Conservation (phyloP, 176 grass and related monocot species). For the Oryza australiensis region DNA sequence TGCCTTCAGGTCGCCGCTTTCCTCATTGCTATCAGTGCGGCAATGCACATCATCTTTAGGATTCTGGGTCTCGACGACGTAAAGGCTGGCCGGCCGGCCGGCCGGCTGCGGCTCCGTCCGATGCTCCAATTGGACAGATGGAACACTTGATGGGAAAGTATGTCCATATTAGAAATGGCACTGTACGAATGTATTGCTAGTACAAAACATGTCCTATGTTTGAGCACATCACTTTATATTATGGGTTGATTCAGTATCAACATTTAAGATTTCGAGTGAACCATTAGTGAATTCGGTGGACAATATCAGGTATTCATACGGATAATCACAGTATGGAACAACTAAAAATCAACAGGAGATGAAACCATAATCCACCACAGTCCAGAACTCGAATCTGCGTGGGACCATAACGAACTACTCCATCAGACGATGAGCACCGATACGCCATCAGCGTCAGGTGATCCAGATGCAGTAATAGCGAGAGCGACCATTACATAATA, state of each 20-base stretch:
- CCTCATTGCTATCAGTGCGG: neutral
- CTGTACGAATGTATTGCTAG: slow-evolving; percentile 10
- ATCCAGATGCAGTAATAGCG: neutral
- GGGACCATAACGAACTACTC: neutral
- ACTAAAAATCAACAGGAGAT: neutral
- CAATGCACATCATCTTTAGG: neutral
- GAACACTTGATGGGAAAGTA: neutral
- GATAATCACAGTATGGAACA: neutral
- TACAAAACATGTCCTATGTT: neutral
- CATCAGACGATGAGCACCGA: neutral
- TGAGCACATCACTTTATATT: neutral
- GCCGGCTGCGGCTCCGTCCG: neutral
- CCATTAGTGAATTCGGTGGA: neutral
- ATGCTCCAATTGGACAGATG: neutral
- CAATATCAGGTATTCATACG: neutral
- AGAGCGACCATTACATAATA: neutral
- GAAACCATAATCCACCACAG: neutral
- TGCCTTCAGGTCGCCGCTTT: neutral
- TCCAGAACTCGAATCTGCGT: neutral
- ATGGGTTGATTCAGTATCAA: neutral
- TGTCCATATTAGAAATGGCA: neutral
- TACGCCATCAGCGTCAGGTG: neutral
- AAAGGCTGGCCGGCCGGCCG: neutral
- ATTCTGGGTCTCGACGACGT: neutral
- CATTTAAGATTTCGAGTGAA: neutral